Base-by-base conservation (phyloP, 352 stramenopile genomes). In the Phytophthora uliginosa region DNA sequence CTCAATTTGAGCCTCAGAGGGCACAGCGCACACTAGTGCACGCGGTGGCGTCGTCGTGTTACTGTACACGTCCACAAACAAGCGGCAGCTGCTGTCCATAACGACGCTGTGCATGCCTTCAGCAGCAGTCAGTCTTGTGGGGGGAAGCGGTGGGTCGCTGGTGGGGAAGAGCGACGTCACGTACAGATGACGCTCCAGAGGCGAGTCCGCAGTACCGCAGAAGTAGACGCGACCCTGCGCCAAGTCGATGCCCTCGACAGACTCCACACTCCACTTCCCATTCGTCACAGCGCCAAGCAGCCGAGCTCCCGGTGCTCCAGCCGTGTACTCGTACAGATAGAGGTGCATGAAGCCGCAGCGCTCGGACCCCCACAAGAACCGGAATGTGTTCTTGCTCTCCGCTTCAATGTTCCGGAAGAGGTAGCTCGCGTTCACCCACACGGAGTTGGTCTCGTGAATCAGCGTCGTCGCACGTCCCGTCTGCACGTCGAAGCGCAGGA, bases 401-500 rank as follows among this genome's bases (percentile, higher is more conserved):
- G 72, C 82, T 69, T 96, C 86, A 57, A 98, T 92, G 60, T 89
- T 95, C 50, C 95, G 85, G 63, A 98, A 97, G 31, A 99, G 79
- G 71, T 99, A 97, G 72, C 97, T 94, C 1, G 98, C 86, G 82
- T 99, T 99, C 59, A 99, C 86, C 97, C 97, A 99, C 24, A 98
- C 74, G 0, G 96, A 71, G 50, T 94, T 93, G 24, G 68, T 90
- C 79, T 99, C 97, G 7, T 94, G 82, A 47, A 99, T 83, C 12
- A 99, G 68, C 40, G 94, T 87, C 8, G 70, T 83, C 13, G 77
- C 75, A 18, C 70, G 72, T 65, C 95, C 93, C 10, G 86, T 93
- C 6, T 73, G 59, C 7, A 85, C 69, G 70, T 98, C 89, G 67
- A 98, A 97, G 47, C 90, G 85, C 22, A 96, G 62, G 45, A 96